Evolutionary conservation across 2,329 filamentous ascomycete genomes (phyloP), one percentile per base, ranked within the genome.

Genomic region (Alternaria sp.): DNA sequence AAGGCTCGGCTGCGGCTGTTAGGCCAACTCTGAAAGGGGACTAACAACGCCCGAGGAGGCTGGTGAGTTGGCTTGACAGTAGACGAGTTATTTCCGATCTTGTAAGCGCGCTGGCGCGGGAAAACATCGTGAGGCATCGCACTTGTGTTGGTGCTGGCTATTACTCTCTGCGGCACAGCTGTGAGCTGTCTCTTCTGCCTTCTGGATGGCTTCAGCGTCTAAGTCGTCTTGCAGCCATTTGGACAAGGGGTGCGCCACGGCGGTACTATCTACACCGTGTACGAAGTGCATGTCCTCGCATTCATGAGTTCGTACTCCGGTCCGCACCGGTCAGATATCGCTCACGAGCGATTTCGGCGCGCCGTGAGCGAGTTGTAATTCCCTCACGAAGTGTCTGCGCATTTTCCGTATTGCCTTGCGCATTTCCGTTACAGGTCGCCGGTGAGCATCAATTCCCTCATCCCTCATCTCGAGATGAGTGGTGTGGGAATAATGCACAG

Each of bases 1-100:
- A 64, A 54, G 49, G 47, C 43, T 55, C 58, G 58, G 65, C 63
- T 63, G 58, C 53, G 60, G 60, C 41, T 28, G 20, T 46, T 20
- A 18, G 51, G 53, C 41, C 46, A 37, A 5, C 9, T 37, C 33
- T 37, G 33, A 56, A 59, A 26, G 51, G 41, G 20, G 58, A 21
- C 15, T 20, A 18, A 21, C 41, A n/a, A 45, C 28, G 37, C 55
- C 55, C 37, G 46, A 44, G 37, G 47, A 46, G 64, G 61, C 58
- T 64, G 64, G 44, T 57, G 62, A 53, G 20, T 41, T 41, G 14
- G 9, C 49, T 11, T 15, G 25, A 57, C 60, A 47, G 7, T 37
- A 9, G 15, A 37, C 15, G 33, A 14, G 50, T 63, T 63, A 63
- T 63, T 65, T 65, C 62, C 60, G 54, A 33, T 30, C 37, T 6